Evolutionary conservation across 2,329 filamentous ascomycete genomes (phyloP).

Genomic region (Emydomyces testavorans): DNA sequence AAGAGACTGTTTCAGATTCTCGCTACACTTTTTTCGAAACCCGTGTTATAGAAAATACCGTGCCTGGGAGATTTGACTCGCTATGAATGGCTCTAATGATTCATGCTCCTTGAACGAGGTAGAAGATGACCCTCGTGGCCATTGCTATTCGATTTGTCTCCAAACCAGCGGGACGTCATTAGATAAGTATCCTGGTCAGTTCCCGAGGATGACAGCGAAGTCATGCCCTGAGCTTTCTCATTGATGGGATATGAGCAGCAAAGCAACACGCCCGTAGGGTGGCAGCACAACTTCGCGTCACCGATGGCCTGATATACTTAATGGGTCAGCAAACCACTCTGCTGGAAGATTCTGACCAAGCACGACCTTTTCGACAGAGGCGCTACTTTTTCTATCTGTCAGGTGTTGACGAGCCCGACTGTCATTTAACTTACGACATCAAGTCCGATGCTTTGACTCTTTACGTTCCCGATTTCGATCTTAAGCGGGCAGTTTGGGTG

Average conservation of each 20-base stretch:
- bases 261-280: slow-evolving; percentile 41
- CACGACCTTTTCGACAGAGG: slow-evolving; percentile 43
- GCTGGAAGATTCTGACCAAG: slow-evolving; percentile 50
- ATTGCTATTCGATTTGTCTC: background rate
- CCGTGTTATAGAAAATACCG: too few species aligned
- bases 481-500: slow-evolving; percentile 34
- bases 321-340: slow-evolving; percentile 40
- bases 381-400: slow-evolving; percentile 53
- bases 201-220: too few species aligned
- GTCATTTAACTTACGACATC: slow-evolving; percentile 48
- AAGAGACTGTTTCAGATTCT: too few species aligned
- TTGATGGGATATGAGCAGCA: slow-evolving; percentile 25
- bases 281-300: slow-evolving; percentile 32
- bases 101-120: background rate
- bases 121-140: background rate
- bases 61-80: background rate
- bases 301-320: slow-evolving; percentile 45
- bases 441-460: slow-evolving; percentile 52
- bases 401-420: slow-evolving; percentile 45
- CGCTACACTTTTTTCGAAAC: too few species aligned
- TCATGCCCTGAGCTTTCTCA: background rate
- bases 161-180: slow-evolving; percentile 1
- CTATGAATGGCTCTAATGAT: background rate
- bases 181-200: slow-evolving; percentile 10
- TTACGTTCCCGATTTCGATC: slow-evolving; percentile 61